phyloP scores from a whole-genome alignment of 148 eudicot species.

The Rhododendron williamsianum region DNA sequence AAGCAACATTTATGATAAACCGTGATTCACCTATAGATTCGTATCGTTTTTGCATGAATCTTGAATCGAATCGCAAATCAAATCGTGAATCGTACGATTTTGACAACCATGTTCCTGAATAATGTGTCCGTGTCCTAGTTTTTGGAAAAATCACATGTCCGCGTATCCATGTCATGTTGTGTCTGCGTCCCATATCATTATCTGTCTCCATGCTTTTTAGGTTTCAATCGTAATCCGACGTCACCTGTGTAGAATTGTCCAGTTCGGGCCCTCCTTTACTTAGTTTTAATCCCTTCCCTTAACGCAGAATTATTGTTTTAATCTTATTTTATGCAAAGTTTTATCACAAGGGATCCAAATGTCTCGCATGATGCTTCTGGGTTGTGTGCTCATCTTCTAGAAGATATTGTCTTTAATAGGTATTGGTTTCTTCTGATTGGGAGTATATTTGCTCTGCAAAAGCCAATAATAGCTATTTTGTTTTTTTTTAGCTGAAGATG shows the following conservation, averaged over 20 bases:
- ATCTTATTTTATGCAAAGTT: background rate
- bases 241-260: background rate
- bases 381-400: background rate
- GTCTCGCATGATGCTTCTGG: background rate
- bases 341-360: too few relatives aligned
- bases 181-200: background rate
- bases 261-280: background rate
- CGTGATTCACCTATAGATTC: too few relatives aligned
- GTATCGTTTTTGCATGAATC: too few relatives aligned
- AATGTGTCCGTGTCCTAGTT: background rate
- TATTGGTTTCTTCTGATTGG: background rate
- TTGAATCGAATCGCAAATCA: too few relatives aligned
- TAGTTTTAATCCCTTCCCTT: background rate
- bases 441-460: background rate
- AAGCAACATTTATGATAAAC: too few relatives aligned
- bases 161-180: background rate
- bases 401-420: background rate
- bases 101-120: too few relatives aligned
- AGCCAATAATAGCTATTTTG: background rate
- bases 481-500: conserved; percentile 1
- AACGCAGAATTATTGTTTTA: background rate
- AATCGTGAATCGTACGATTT: too few relatives aligned
- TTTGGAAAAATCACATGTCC: background rate
- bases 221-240: background rate
- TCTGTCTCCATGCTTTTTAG: background rate